Evolutionary conservation across 2,329 filamentous ascomycete genomes (phyloP).

Genomic region (Fusarium irregulare): DNA sequence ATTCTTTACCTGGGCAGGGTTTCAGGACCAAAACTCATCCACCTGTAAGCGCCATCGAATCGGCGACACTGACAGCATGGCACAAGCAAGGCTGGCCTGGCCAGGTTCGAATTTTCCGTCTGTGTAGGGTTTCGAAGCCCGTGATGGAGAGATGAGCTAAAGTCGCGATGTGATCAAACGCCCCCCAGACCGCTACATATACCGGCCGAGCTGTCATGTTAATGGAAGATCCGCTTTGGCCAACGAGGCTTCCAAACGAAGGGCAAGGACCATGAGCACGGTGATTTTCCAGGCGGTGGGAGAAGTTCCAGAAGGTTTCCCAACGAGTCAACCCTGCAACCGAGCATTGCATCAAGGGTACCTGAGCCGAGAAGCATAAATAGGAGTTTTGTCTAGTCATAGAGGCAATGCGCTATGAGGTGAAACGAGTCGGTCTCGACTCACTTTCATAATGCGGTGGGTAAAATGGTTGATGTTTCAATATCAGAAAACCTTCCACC

Average conservation of each 20-base stretch:
- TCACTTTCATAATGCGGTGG: slow-evolving; percentile 2
- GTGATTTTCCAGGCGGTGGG: slow-evolving; percentile 16
- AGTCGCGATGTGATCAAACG: slow-evolving; percentile 1
- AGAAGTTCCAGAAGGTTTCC: slow-evolving; percentile 35
- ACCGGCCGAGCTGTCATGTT: slow-evolving; percentile 36
- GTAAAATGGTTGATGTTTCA: slow-evolving; percentile 24
- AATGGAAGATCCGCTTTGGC: slow-evolving; percentile 26
- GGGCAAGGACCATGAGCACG: slow-evolving; percentile 15
- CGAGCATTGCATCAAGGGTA: slow-evolving; percentile 9
- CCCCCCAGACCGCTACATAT: slow-evolving; percentile 17
- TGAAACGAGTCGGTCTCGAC: slow-evolving; percentile 18
- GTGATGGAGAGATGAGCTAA: slow-evolving; percentile 26
- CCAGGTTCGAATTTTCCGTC: slow-evolving; percentile 16
- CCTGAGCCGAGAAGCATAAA: slow-evolving; percentile 1
- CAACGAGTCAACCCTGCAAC: slow-evolving; percentile 28
- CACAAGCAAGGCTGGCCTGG: slow-evolving; percentile 21
- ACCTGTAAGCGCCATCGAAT: slow-evolving; percentile 23
- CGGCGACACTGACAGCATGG: slow-evolving; percentile 16
- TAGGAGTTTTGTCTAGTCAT: slow-evolving; percentile 16
- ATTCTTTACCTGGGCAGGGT: slow-evolving; percentile 16
- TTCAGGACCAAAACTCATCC: slow-evolving; percentile 31
- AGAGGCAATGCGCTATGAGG: slow-evolving; percentile 3
- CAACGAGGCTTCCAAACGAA: slow-evolving; percentile 23
- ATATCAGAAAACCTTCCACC: slow-evolving; percentile 14
- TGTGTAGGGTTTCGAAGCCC: slow-evolving; percentile 37